These are phyloP conservation scores for Scutellaria barbata DNA, from an alignment of 257 asterid genomes.

Conservation along the genomic window DNA sequence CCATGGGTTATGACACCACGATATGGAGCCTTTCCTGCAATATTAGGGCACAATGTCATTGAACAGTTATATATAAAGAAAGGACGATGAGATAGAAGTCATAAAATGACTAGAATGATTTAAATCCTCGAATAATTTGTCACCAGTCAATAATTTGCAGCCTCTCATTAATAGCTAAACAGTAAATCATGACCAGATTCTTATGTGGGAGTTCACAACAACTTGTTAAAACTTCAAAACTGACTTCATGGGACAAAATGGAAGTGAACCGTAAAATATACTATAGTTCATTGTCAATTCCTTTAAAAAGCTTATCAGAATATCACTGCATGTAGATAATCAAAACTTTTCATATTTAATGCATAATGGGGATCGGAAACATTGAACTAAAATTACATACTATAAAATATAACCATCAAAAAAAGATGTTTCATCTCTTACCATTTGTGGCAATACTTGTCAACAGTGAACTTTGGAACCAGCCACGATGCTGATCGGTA, in stretches of 20 bases:
- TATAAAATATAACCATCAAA: constrained; percentile 9
- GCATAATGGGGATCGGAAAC: neutral
- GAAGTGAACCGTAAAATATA: neutral
- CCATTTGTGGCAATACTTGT: constrained; percentile 96
- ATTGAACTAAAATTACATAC: constrained; percentile 1
- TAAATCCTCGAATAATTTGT: neutral
- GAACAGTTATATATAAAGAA: too few species aligned
- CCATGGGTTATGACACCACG: constrained; percentile 88
- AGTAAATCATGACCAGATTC: neutral
- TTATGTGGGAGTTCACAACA: neutral
- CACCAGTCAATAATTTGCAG: neutral
- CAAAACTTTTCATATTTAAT: neutral
- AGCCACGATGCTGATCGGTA: constrained; percentile 99
- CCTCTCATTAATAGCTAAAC: constrained; percentile 3
- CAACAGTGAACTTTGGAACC: constrained; percentile 97
- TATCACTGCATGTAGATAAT: neutral
- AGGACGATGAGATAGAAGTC: too few species aligned
- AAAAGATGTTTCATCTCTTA: constrained; percentile 34
- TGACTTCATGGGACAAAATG: neutral
- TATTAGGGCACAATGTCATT: constrained; percentile 28
- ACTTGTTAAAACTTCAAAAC: neutral
- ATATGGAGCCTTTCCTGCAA: constrained; percentile 94
- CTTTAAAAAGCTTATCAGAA: neutral
- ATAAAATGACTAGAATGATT: neutral
- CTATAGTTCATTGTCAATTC: neutral